Evolutionary conservation across 257 asterid species (phyloP).

Genomic region (Datura wrightii): DNA sequence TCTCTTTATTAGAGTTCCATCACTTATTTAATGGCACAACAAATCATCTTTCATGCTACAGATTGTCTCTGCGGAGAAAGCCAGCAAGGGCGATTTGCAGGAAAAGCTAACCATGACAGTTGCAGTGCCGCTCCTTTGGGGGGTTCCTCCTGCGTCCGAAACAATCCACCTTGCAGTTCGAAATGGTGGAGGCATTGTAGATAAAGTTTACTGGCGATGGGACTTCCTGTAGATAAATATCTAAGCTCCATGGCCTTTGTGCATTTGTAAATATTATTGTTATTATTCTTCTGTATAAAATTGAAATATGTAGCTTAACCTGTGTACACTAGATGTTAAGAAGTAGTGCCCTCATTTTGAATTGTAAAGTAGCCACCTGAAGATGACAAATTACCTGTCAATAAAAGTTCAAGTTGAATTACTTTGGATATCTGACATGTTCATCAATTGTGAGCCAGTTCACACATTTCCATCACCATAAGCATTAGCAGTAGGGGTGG

Average conservation of each 20-base stretch:
- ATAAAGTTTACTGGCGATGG: constrained; percentile 98
- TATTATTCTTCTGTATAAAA: constrained; percentile 46
- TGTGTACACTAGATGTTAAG: background rate
- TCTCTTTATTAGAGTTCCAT: background rate
- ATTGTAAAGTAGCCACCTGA: constrained; percentile 17
- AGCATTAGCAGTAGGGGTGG: background rate
- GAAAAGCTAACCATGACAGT: constrained; percentile 95
- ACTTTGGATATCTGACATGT: background rate
- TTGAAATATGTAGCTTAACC: constrained; percentile 13
- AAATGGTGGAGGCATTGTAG: constrained; percentile 77
- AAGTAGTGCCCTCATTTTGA: background rate
- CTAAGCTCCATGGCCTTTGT: constrained; percentile 46
- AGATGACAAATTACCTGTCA: constrained; percentile 17
- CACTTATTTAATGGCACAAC: background rate
- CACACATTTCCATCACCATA: background rate
- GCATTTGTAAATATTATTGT: constrained; percentile 53
- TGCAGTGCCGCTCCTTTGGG: constrained; percentile 97
- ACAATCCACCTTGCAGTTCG: constrained; percentile 91
- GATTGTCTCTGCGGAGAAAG: constrained; percentile 91
- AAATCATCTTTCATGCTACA: constrained; percentile 38
- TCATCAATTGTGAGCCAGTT: constrained; percentile 14
- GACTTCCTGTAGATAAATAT: constrained; percentile 66
- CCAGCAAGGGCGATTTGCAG: constrained; percentile 72
- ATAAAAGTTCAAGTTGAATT: constrained; percentile 12
- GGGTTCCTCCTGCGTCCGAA: constrained; percentile 98